Evolutionary conservation across 176 grass and related monocot genomes (phyloP), one percentile per base, ranked within the genome.

Genomic region (Canna indica): DNA sequence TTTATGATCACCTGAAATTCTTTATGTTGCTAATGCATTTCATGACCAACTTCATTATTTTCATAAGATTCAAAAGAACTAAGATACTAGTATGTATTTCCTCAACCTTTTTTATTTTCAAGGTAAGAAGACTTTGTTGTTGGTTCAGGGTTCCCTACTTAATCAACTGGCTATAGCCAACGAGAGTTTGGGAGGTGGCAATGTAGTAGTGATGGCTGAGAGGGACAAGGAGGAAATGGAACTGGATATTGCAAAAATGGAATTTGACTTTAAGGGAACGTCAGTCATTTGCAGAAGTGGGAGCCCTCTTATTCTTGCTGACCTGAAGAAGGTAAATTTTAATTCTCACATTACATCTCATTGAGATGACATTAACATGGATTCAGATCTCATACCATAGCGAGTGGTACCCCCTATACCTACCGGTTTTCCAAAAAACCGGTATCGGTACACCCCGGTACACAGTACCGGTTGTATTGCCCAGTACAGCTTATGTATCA

Each of bases 191-290:
- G 78, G 88, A 69, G 83, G 88, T 73, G 88, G 88, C 25, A 84
- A 74, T 67, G 85, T 90, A 9, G 88, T 90, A 25, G 83, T 90
- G 67, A 90, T 90, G 88, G 83, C 84, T 66, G 88, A 90, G 75
- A 86, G 72, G 72, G 81, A 90, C 75, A 90, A 90, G 75, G 88
- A 90, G 78, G 83, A 90, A 84, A 90, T 90, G 88, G 88, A 90
- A 84, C 71, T 84, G 72, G 88, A 90, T 47, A 90, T 90, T 81
- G 78, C 75, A 63, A 90, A 90, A 86, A 90, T 90, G 88, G 88
- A 90, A 81, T 90, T 90, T 81, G 72, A 90, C 57, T 71, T 86
- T 58, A 90, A 86, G 83, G 88, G 88, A 77, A 90, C 88, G 70
- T 76, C 88, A 36, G 78, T 90, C 83, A 90, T 90, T 75, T 90